These are phyloP conservation scores for Gracilariopsis chorda DNA, from an alignment of 23 red algal genomes.

Conservation along the genomic window DNA sequence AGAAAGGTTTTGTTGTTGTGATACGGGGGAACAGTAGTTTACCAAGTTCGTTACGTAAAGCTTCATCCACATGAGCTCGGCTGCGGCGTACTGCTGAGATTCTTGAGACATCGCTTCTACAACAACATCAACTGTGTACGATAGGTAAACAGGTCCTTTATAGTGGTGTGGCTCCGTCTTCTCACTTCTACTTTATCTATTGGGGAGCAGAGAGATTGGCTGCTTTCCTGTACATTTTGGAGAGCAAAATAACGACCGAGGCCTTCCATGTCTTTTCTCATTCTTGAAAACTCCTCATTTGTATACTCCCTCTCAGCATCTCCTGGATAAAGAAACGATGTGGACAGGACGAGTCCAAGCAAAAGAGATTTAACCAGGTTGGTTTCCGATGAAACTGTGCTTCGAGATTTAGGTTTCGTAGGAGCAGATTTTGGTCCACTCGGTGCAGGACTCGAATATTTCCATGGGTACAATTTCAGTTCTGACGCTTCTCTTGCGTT, in stretches of 20 bases:
- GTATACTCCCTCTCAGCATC: not conserved
- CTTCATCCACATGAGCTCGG: not conserved
- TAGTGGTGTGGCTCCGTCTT: not conserved
- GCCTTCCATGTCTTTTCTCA: not conserved
- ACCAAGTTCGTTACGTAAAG: not conserved
- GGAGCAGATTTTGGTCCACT: not conserved
- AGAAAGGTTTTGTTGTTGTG: too few relatives aligned
- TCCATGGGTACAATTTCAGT: not conserved
- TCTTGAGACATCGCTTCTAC: constrained; percentile 14
- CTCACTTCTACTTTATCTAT: not conserved
- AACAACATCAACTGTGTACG: not conserved
- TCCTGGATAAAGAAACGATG: not conserved
- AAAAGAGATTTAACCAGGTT: not conserved
- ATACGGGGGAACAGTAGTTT: not conserved
- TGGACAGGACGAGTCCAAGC: not conserved
- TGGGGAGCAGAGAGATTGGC: too few relatives aligned
- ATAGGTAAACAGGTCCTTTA: not conserved
- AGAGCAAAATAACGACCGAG: constrained; percentile 10
- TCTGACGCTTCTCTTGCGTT: not conserved
- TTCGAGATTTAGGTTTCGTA: not conserved
- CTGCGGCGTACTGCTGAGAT: not conserved
- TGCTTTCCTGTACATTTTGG: not conserved
- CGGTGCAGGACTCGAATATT: not conserved
- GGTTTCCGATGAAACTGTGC: not conserved
- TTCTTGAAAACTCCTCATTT: not conserved